These are phyloP conservation scores for Backusella australiensis DNA, from an alignment of 192 early-diverging fungal species.

Conservation along the genomic window DNA sequence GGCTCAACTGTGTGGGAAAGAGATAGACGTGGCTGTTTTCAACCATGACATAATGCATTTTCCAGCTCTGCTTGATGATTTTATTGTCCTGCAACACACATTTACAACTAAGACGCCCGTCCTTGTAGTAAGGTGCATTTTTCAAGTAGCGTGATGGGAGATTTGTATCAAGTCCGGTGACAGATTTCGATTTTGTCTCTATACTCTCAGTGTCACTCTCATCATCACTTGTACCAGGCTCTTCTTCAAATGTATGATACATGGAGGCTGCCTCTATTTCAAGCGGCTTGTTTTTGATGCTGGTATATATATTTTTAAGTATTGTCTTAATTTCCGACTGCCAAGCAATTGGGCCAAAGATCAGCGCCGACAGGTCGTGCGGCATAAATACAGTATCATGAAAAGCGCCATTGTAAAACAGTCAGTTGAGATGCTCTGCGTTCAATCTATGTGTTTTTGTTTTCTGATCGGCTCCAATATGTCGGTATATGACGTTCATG, in stretches of 20 bases:
- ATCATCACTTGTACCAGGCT: constrained; percentile 10
- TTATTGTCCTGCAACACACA: constrained; percentile 74
- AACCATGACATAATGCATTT: constrained; percentile 71
- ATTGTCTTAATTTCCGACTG: constrained; percentile 15
- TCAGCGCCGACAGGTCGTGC: not conserved
- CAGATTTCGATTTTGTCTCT: not conserved
- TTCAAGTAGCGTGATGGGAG: constrained; percentile 16
- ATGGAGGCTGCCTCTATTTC: not conserved
- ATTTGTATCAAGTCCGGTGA: not conserved
- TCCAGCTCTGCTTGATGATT: constrained; percentile 79
- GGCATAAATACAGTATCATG: not conserved
- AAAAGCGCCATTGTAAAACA: not conserved
- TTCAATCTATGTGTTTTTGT: not conserved
- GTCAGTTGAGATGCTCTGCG: not conserved
- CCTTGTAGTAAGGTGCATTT: constrained; percentile 48
- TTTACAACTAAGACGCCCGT: constrained; percentile 82
- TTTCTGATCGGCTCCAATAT: not conserved
- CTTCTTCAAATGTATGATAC: not conserved
- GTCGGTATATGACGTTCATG: constrained; percentile 42
- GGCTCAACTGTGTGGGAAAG: constrained; percentile 30
- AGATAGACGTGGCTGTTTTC: constrained; percentile 65
- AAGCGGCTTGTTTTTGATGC: constrained; percentile 20
- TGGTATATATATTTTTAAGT: constrained; percentile 9
- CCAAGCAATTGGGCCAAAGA: constrained; percentile 7
- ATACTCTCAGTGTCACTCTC: not conserved